Conservation (phyloP, 2,329 filamentous ascomycete genomes). For the Monosporascus ibericus region DNA sequence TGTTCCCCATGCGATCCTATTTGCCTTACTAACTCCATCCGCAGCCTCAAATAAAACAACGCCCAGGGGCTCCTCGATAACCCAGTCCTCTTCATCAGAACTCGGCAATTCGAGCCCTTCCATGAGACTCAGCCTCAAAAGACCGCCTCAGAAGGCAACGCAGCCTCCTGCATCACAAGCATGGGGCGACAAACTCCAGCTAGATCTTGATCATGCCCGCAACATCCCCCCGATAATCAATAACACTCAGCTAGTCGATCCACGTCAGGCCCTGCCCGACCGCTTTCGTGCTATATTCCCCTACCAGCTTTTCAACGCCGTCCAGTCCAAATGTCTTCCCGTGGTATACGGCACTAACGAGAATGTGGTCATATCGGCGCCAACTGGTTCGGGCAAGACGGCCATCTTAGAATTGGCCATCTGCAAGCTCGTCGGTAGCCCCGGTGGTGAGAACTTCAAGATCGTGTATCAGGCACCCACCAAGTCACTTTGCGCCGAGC, state of each 20-base stretch:
- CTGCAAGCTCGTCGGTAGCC: slow-evolving; percentile 58
- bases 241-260: slow-evolving; percentile 34
- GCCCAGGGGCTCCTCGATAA: slow-evolving; percentile 8
- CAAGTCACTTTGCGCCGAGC: slow-evolving; percentile 74
- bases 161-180: slow-evolving; percentile 10
- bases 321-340: slow-evolving; percentile 74
- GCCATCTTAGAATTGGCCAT: slow-evolving; percentile 76
- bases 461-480: slow-evolving; percentile 81
- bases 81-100: slow-evolving; percentile 19
- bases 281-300: slow-evolving; percentile 64
- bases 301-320: slow-evolving; percentile 71
- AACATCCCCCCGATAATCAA: slow-evolving; percentile 29
- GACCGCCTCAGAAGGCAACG: slow-evolving; percentile 7
- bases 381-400: slow-evolving; percentile 83
- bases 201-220: slow-evolving; percentile 20
- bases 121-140: slow-evolving; percentile 14
- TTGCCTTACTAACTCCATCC: slow-evolving; percentile 7
- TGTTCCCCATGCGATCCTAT: not conserved
- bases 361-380: slow-evolving; percentile 75
- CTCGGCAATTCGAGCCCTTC: slow-evolving; percentile 23
- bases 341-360: slow-evolving; percentile 60
- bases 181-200: slow-evolving; percentile 13
- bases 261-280: slow-evolving; percentile 56
- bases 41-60: slow-evolving; percentile 12
- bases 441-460: slow-evolving; percentile 60